These are phyloP conservation scores for Gossypium stocksii DNA, from an alignment of 345 rosid genomes.

Conservation along the genomic window DNA sequence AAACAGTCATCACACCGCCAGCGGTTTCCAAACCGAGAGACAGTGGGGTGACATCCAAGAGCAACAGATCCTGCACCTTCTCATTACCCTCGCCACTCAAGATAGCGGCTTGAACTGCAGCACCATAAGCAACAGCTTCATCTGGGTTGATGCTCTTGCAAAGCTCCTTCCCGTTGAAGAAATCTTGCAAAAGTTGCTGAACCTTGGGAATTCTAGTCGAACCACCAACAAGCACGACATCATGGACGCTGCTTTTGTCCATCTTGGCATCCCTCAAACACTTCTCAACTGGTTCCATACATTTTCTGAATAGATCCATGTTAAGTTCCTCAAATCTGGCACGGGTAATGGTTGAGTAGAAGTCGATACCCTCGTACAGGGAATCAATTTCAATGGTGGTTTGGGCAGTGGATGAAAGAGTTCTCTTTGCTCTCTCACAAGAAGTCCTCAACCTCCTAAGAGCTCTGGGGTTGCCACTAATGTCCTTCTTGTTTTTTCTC, in stretches of 20 bases:
- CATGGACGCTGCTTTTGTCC: slow-evolving; percentile 66
- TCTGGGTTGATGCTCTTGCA: slow-evolving; percentile 81
- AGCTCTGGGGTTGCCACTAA: slow-evolving; percentile 67
- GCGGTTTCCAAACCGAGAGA: slow-evolving; percentile 79
- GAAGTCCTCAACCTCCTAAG: slow-evolving; percentile 74
- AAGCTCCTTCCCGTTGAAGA: slow-evolving; percentile 77
- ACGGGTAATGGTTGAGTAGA: slow-evolving; percentile 64
- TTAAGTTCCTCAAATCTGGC: slow-evolving; percentile 72
- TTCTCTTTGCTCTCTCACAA: slow-evolving; percentile 68
- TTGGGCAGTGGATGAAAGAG: slow-evolving; percentile 65
- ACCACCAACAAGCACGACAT: slow-evolving; percentile 72
- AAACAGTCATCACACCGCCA: slow-evolving; percentile 78
- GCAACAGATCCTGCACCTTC: slow-evolving; percentile 76
- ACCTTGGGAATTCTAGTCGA: slow-evolving; percentile 83
- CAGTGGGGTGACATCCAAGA: slow-evolving; percentile 63
- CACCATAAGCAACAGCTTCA: slow-evolving; percentile 88
- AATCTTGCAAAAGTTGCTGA: slow-evolving; percentile 67
- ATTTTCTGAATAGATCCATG: slow-evolving; percentile 69
- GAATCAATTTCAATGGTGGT: slow-evolving; percentile 76
- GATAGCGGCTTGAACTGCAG: slow-evolving; percentile 82
- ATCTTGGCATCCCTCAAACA: slow-evolving; percentile 72
- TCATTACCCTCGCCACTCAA: slow-evolving; percentile 81
- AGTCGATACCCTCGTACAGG: slow-evolving; percentile 65
- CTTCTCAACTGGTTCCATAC: slow-evolving; percentile 75
- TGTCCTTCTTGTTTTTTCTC: slow-evolving; percentile 73